A percentile compares a stretch with the other conserved stretches of the same genome.
Evolutionary conservation across 352 stramenopile genomes (phyloP).

Genomic region (Phytophthora citricola): DNA sequence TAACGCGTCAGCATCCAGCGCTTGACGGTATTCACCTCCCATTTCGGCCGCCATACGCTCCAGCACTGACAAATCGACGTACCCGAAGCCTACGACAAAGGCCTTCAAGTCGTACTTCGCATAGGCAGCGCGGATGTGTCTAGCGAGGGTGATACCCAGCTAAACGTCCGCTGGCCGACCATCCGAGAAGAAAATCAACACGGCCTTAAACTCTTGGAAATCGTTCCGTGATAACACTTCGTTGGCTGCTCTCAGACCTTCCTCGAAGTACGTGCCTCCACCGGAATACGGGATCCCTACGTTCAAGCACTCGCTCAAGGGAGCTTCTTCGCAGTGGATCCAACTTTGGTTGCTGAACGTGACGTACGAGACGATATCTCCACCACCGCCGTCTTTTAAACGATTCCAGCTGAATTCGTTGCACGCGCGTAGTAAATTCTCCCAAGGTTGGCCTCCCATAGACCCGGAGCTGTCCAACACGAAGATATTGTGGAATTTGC

Average conservation of each 20-base stretch:
- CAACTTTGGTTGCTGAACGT: slow-evolving; percentile 32
- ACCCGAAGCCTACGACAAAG: slow-evolving; percentile 71
- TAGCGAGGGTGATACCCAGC: slow-evolving; percentile 44
- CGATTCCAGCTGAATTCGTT: slow-evolving; percentile 34
- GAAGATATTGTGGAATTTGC: slow-evolving; percentile 48
- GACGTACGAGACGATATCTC: slow-evolving; percentile 46
- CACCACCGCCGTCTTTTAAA: slow-evolving; percentile 20
- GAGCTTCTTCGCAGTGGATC: slow-evolving; percentile 30
- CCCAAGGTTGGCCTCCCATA: slow-evolving; percentile 44
- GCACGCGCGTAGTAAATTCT: slow-evolving; percentile 29
- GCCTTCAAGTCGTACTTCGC: slow-evolving; percentile 58
- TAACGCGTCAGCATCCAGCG: slow-evolving; percentile 34
- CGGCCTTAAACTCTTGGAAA: slow-evolving; percentile 55
- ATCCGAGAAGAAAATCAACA: slow-evolving; percentile 48
- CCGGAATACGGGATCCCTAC: slow-evolving; percentile 39
- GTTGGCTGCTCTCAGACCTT: slow-evolving; percentile 48
- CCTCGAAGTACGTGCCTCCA: slow-evolving; percentile 44
- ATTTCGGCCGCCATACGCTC: slow-evolving; percentile 52
- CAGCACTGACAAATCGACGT: slow-evolving; percentile 58
- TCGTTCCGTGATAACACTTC: slow-evolving; percentile 70
- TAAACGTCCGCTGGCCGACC: slow-evolving; percentile 45
- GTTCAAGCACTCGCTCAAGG: neutral
- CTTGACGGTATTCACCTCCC: slow-evolving; percentile 54
- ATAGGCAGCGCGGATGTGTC: slow-evolving; percentile 55
- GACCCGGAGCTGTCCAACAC: slow-evolving; percentile 51